These are phyloP conservation scores for Perkinsus chesapeaki DNA, from an alignment of 169 alveolate species.

Conservation along the genomic window DNA sequence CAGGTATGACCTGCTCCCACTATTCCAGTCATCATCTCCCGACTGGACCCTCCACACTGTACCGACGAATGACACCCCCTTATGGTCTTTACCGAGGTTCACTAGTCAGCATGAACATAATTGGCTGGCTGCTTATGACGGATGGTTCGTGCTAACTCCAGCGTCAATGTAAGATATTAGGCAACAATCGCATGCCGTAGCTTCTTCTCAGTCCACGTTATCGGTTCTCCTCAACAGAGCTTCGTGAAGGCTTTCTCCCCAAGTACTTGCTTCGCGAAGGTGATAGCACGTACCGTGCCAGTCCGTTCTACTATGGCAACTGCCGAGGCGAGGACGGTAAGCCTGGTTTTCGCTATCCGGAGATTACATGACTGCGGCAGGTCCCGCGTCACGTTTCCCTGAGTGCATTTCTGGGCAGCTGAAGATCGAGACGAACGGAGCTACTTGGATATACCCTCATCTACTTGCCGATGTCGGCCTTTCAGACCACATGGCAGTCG, in stretches of 20 bases:
- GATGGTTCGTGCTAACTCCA: not conserved
- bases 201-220: not conserved
- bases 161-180: not conserved
- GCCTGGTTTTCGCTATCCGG: not conserved
- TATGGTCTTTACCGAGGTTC: not conserved
- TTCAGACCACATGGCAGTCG: not conserved
- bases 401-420: not conserved
- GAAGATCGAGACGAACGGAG: not conserved
- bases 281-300: not conserved
- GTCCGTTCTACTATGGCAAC: not conserved
- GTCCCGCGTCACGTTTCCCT: not conserved
- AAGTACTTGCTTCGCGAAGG: not conserved
- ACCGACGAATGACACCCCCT: not conserved
- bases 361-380: not conserved
- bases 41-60: not conserved
- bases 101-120: not conserved
- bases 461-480: not conserved
- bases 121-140: not conserved
- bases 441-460: not conserved
- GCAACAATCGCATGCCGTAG: not conserved
- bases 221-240: not conserved
- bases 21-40: not conserved
- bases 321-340: not conserved
- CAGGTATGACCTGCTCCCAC: not conserved
- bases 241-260: not conserved